Percentiles rank a stretch among this genome's conserved stretches.
Evolutionary conservation across 192 early-diverging fungal genomes (phyloP).

Genomic region (Diversispora eburnea): DNA sequence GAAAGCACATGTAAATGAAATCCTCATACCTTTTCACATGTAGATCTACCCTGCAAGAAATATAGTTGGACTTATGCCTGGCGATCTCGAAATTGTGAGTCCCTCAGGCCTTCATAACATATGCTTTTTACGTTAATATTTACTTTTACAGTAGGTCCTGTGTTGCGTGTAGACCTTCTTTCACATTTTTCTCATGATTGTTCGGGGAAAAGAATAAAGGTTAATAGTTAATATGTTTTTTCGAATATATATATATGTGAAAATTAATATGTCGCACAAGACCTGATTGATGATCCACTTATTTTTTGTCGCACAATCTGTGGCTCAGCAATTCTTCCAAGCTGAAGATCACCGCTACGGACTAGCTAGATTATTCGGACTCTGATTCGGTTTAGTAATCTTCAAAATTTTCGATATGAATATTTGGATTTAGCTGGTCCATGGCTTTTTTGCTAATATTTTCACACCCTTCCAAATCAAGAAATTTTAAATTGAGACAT

Average conservation of each 20-base stretch:
- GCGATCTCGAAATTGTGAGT: conserved; percentile 1
- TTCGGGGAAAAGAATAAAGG: neutral
- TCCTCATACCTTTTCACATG: conserved; percentile 13
- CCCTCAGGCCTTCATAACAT: conserved; percentile 6
- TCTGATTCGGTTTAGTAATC: too few species aligned
- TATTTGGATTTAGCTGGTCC: neutral
- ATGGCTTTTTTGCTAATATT: conserved; percentile 9
- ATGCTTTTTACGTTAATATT: neutral
- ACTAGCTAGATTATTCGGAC: too few species aligned
- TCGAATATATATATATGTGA: neutral
- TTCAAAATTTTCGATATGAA: neutral
- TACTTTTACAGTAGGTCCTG: conserved; percentile 11
- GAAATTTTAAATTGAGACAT: conserved; percentile 11
- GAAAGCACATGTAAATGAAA: neutral
- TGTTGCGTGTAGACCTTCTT: conserved; percentile 5
- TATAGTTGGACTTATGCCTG: conserved; percentile 2
- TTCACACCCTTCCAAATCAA: conserved; percentile 1
- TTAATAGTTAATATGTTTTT: conserved; percentile 1
- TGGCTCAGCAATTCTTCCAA: conserved; percentile 3
- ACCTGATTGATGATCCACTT: neutral
- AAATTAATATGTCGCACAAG: conserved; percentile 9
- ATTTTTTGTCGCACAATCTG: neutral
- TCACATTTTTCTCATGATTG: neutral
- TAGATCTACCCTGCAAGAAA: neutral
- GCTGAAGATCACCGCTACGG: too few species aligned